These are phyloP conservation scores for Colletotrichum lindemuthianum DNA, from an alignment of 2,329 filamentous ascomycete genomes.

Conservation along the genomic window DNA sequence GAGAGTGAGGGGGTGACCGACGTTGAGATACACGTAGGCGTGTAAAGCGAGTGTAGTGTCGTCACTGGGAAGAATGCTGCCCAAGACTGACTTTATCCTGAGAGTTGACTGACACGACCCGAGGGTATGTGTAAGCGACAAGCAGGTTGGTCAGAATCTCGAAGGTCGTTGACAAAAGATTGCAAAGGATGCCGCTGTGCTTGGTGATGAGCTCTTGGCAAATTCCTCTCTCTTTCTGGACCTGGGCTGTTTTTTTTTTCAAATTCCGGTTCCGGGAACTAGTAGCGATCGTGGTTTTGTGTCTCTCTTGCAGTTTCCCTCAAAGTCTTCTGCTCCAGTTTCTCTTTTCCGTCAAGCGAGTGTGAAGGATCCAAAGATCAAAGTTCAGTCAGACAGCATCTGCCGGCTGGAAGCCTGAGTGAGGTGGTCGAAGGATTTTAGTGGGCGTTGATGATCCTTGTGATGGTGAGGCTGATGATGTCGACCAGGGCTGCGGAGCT, in stretches of 20 bases:
- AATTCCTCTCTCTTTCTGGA: slow-evolving; percentile 35
- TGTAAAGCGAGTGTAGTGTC: slow-evolving; percentile 35
- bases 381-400: slow-evolving; percentile 24
- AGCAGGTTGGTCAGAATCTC: slow-evolving; percentile 11
- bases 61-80: slow-evolving; percentile 22
- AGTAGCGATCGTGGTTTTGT: slow-evolving; percentile 52
- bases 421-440: background rate
- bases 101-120: slow-evolving; percentile 1
- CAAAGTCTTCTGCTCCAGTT: slow-evolving; percentile 20
- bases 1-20: slow-evolving; percentile 38
- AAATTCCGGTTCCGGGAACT: slow-evolving; percentile 35
- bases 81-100: slow-evolving; percentile 27
- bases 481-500: slow-evolving; percentile 23
- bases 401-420: slow-evolving; percentile 18
- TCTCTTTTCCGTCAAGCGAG: slow-evolving; percentile 43
- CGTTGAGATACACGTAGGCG: slow-evolving; percentile 43
- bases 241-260: slow-evolving; percentile 25
- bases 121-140: slow-evolving; percentile 30
- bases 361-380: slow-evolving; percentile 41
- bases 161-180: slow-evolving; percentile 1
- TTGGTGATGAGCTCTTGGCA: slow-evolving; percentile 19
- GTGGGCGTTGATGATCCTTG: slow-evolving; percentile 7
- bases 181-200: slow-evolving; percentile 21
- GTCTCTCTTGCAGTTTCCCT: slow-evolving; percentile 33
- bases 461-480: slow-evolving; percentile 12